Evolutionary conservation across 257 asterid genomes (phyloP).

Genomic region (Ehretia macrophylla): DNA sequence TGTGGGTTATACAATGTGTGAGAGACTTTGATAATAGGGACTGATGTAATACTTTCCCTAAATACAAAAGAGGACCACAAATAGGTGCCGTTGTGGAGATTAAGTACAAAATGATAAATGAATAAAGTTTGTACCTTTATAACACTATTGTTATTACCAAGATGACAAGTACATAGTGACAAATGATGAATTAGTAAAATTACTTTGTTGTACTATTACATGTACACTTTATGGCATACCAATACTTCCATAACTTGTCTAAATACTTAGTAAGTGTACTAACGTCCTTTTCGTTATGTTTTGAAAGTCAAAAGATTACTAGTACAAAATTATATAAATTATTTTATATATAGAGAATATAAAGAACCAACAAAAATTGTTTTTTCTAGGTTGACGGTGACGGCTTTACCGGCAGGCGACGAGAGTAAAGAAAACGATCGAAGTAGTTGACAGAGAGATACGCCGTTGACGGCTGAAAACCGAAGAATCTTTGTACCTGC

Average conservation of each 20-base stretch:
- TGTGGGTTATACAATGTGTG: no score
- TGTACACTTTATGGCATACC: background rate
- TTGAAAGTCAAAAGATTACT: conserved; percentile 19
- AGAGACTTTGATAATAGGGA: no score
- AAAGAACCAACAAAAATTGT: no score
- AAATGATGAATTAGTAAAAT: background rate
- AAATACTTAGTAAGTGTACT: background rate
- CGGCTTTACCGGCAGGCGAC: conserved; percentile 69
- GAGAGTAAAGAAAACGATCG: conserved; percentile 76
- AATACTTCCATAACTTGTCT: background rate
- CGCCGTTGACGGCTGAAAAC: conserved; percentile 88
- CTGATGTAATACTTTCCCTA: background rate
- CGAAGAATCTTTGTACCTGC: conserved; percentile 85
- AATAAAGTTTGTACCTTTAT: background rate
- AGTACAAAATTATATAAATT: background rate
- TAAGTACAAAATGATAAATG: background rate
- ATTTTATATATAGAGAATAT: background rate
- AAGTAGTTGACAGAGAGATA: conserved; percentile 83
- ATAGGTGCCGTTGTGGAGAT: background rate
- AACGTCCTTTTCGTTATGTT: conserved; percentile 17
- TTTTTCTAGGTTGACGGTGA: conserved; percentile 18
- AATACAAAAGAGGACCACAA: no score
- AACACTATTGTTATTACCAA: background rate
- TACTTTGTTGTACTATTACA: background rate
- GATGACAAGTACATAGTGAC: background rate